Evolutionary conservation across 257 asterid genomes (phyloP).

Genomic region (Solanum paucissectum): DNA sequence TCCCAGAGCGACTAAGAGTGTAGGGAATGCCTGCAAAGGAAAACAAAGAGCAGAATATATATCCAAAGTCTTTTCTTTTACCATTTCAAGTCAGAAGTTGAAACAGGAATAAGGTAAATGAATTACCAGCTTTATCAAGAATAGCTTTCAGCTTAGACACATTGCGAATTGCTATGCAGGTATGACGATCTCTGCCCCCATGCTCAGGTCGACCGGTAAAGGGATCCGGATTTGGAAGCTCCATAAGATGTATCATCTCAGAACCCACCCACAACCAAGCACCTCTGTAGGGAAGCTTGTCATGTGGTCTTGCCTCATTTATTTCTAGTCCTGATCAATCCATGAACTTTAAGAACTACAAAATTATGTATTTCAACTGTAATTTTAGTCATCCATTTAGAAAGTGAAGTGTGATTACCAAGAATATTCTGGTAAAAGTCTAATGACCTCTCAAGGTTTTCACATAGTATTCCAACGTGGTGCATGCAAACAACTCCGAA

Average conservation of each 20-base stretch:
- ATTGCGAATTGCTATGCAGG: slow-evolving; percentile 73
- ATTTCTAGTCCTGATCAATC: slow-evolving; percentile 51
- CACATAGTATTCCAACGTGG: slow-evolving; percentile 87
- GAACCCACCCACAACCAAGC: slow-evolving; percentile 98
- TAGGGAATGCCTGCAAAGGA: slow-evolving; percentile 53
- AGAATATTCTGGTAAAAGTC: slow-evolving; percentile 80
- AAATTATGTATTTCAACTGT: neutral
- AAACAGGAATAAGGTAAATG: neutral
- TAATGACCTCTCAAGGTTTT: slow-evolving; percentile 84
- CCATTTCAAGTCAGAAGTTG: neutral
- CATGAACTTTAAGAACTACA: neutral
- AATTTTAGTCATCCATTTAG: neutral
- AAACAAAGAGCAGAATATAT: neutral
- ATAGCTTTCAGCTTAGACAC: slow-evolving; percentile 69
- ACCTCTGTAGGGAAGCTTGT: slow-evolving; percentile 88
- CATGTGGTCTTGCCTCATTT: slow-evolving; percentile 90
- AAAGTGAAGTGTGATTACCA: slow-evolving; percentile 26
- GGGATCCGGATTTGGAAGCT: slow-evolving; percentile 96
- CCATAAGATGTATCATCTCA: slow-evolving; percentile 96
- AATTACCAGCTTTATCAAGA: slow-evolving; percentile 68
- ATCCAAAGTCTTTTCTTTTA: neutral
- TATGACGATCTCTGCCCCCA: slow-evolving; percentile 88
- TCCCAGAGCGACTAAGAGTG: slow-evolving; percentile 86
- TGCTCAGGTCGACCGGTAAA: slow-evolving; percentile 79
- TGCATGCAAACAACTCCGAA: slow-evolving; percentile 82